phyloP scores from a whole-genome alignment of 306 rosid genomes.

The Cicer bijugum region DNA sequence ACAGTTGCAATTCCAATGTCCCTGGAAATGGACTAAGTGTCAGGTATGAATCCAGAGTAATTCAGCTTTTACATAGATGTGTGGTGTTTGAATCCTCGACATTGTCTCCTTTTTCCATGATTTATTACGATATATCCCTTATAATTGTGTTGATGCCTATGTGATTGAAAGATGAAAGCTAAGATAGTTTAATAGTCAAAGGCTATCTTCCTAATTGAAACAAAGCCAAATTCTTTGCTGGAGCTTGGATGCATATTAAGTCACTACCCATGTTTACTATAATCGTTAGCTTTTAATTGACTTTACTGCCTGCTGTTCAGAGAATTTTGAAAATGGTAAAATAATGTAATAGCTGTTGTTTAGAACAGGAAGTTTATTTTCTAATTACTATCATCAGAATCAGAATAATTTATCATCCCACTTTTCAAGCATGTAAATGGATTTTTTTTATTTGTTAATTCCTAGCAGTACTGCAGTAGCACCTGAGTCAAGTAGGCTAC shows the following conservation, averaged over 20 bases:
- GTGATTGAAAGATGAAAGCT: constrained; percentile 26
- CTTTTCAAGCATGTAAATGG: constrained; percentile 12
- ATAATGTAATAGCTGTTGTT: background rate
- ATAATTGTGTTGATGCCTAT: background rate
- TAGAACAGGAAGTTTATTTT: background rate
- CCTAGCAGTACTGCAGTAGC: background rate
- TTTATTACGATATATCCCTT: constrained; percentile 4
- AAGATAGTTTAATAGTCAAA: constrained; percentile 26
- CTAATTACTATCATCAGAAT: background rate
- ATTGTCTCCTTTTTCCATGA: constrained; percentile 6
- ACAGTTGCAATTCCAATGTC: constrained; percentile 93
- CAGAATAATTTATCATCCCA: background rate
- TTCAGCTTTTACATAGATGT: constrained; percentile 29
- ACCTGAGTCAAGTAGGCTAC: background rate
- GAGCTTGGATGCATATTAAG: background rate
- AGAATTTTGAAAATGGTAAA: constrained; percentile 20
- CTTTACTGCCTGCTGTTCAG: background rate
- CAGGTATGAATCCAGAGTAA: constrained; percentile 58
- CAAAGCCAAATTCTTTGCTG: constrained; percentile 2
- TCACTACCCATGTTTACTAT: constrained; percentile 12
- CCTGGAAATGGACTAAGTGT: constrained; percentile 99
- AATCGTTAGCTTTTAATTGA: constrained; percentile 7
- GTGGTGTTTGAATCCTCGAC: constrained; percentile 10
- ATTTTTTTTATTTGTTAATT: constrained; percentile 1
- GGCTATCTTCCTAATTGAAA: constrained; percentile 8